Conservation (phyloP, 805 yeast species). For the Candida ortonii region DNA sequence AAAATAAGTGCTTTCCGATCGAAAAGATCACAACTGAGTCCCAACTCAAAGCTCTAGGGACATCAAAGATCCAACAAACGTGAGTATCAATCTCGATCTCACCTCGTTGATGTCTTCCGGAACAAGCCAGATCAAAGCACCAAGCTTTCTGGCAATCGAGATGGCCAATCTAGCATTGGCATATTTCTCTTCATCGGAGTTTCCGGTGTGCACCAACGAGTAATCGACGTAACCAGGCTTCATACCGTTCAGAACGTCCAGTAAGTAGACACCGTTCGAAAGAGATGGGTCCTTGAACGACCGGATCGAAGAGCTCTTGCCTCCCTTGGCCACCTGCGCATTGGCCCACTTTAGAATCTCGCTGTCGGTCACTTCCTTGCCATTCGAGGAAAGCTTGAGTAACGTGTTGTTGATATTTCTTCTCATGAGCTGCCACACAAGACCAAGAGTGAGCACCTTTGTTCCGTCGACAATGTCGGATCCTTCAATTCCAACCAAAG, state of each 20-base stretch:
- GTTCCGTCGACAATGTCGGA: conserved; percentile 95
- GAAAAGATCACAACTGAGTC: conserved; percentile 3
- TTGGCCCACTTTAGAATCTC: conserved; percentile 96
- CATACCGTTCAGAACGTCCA: conserved; percentile 87
- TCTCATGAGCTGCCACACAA: conserved; percentile 99
- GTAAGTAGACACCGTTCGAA: conserved; percentile 73
- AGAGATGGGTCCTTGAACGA: conserved; percentile 82
- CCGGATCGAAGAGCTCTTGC: conserved; percentile 67
- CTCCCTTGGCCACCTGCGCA: conserved; percentile 79
- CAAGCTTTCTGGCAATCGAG: conserved; percentile 96
- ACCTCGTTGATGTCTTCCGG: conserved; percentile 99
- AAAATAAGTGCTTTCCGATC: conserved; percentile 8
- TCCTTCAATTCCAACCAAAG: conserved; percentile 96
- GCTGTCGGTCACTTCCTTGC: conserved; percentile 72
- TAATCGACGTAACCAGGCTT: conserved; percentile 98
- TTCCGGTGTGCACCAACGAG: conserved; percentile 79
- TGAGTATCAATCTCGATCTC: conserved; percentile 86
- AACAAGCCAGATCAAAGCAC: conserved; percentile 98
- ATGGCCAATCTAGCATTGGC: conserved; percentile 97
- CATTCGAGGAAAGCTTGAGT: conserved; percentile 64
- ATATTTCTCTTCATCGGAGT: conserved; percentile 78
- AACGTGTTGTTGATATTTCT: conserved; percentile 87
- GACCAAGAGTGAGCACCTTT: conserved; percentile 81
- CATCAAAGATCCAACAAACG: conserved; percentile 96
- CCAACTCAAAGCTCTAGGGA: conserved; percentile 42